Evolutionary conservation across 345 rosid genomes (phyloP), one percentile per base, ranked within the genome.

Genomic region (Eutrema heterophyllum): DNA sequence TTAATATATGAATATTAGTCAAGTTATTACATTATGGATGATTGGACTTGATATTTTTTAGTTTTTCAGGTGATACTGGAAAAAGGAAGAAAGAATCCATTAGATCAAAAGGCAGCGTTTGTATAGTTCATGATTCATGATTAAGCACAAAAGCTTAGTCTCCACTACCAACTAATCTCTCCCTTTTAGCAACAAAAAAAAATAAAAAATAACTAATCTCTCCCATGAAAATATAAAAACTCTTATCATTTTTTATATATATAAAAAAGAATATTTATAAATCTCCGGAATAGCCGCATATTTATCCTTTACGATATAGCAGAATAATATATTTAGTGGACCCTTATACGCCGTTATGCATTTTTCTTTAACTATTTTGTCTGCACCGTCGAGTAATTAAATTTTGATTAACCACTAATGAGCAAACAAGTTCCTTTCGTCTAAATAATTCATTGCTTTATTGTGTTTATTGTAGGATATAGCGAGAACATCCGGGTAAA

Each of bases 41-140:
- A 72, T 51, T 63, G 6, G 15, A 49, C 36, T 3, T 30, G 9
- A 30, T 58, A 39, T 14, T 63, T 71, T 59, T 10, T 40, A 52
- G 33, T 2, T 36, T 64, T 46, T 29, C 4, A 18, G 16, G 70
- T 13, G 14, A 64, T 64, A 9, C 9, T 40, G 30, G n/a, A 10
- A 9, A 49, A 49, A 7, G 15, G 14, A 41, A 51, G 0, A 60
- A 13, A 60, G 9, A 39, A 50, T 61, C 68, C 40, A 51, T 71
- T 27, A 29, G 26, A 40, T 39, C 64, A 55, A 38, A 49, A 57
- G 67, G 35, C 78, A 48, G 53, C 67, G 58, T 57, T 57, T 49
- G 61, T 67, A 67, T 59, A 14, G 30, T 57, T 58, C 52, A 67
- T 57, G 36, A 30, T 39, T 72, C 63, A 43, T 73, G 66, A 73